These are phyloP conservation scores for Ophiostoma triangulosporum DNA, from an alignment of 2,329 filamentous ascomycete species.

Conservation along the genomic window DNA sequence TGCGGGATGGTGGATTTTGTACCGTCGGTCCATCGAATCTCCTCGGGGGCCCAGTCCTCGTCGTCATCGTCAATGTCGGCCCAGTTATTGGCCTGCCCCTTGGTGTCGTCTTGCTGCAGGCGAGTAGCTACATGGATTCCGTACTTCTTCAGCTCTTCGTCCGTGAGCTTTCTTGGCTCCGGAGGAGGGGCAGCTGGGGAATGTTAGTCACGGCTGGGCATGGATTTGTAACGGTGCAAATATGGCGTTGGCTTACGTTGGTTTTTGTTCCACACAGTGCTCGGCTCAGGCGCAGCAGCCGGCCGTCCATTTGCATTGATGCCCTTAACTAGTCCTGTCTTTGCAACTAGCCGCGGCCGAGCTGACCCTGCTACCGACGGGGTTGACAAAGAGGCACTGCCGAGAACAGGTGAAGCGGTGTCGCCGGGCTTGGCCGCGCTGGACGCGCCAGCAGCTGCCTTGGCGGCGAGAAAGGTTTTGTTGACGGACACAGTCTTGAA, in stretches of 20 bases:
- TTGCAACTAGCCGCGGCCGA: conserved; percentile 62
- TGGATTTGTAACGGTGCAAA: not conserved
- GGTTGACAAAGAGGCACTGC: conserved; percentile 28
- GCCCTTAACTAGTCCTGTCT: conserved; percentile 49
- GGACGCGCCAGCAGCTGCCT: conserved; percentile 35
- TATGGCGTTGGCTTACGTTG: conserved; percentile 43
- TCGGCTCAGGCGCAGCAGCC: conserved; percentile 52
- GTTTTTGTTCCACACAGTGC: conserved; percentile 81
- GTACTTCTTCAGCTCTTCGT: conserved; percentile 77
- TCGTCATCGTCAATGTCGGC: conserved; percentile 83
- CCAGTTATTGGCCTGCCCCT: conserved; percentile 72
- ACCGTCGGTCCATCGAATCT: conserved; percentile 78
- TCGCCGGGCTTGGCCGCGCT: conserved; percentile 35
- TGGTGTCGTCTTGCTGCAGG: conserved; percentile 49
- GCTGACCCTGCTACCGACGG: conserved; percentile 31
- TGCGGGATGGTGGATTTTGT: conserved; percentile 66
- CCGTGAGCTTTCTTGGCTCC: conserved; percentile 70
- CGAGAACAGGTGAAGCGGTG: conserved; percentile 33
- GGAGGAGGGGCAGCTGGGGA: conserved; percentile 44
- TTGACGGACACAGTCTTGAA: conserved; percentile 83
- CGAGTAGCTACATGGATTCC: conserved; percentile 75
- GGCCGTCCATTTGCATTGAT: conserved; percentile 41
- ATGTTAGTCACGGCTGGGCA: not conserved
- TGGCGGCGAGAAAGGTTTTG: conserved; percentile 68
- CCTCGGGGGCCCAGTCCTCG: conserved; percentile 74